Evolutionary conservation across 208 protist species (phyloP), one percentile per base, ranked within the genome.

Genomic region (Balamuthia mandrillaris): DNA sequence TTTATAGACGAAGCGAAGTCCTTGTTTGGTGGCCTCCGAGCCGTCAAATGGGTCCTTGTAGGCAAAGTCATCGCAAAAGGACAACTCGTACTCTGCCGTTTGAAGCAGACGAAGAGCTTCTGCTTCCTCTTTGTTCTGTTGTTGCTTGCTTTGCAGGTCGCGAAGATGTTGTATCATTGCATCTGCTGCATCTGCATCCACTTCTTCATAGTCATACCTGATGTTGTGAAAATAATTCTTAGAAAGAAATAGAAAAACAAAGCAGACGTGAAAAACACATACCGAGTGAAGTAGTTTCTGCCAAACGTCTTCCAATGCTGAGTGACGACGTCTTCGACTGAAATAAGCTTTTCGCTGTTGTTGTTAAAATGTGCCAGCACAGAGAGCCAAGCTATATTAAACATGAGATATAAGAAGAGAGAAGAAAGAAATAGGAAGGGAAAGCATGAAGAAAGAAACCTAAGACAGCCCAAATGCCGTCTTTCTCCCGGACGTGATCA

Each of bases 401-500:
- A n/a, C 47, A 52, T n/a, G 10, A 52, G 18, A 37, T 65, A n/a
- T 65, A 42, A 35, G 0, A 52, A n/a, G 10, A 52, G 47, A 61
- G 21, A 61, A 61, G 21, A 61, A 35, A 10, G n/a, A n/a, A n/a
- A n/a, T n/a, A n/a, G n/a, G n/a, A n/a, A n/a, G n/a, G n/a, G n/a
- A n/a, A n/a, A n/a, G n/a, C n/a, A n/a, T n/a, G n/a, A n/a, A n/a
- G n/a, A n/a, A n/a, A n/a, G n/a, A n/a, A n/a, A 89, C 82, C 95
- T 29, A 99, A 91, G 9, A 96, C 93, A 1, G 98, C 97, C 97
- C 98, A 99, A 27, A 99, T 87, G 45, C 98, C 97, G 88, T 99
- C 98, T 90, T 99, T 99, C 92, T 99, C 98, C 68, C 98, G 93
- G 54, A 99, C 96, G 90, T 98, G 96, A 81, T 97, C 95, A 60